A percentile compares a stretch with the other conserved stretches of the same genome.
Evolutionary conservation across 352 stramenopile species (phyloP).

Genomic region (Pythium apleroticum): DNA sequence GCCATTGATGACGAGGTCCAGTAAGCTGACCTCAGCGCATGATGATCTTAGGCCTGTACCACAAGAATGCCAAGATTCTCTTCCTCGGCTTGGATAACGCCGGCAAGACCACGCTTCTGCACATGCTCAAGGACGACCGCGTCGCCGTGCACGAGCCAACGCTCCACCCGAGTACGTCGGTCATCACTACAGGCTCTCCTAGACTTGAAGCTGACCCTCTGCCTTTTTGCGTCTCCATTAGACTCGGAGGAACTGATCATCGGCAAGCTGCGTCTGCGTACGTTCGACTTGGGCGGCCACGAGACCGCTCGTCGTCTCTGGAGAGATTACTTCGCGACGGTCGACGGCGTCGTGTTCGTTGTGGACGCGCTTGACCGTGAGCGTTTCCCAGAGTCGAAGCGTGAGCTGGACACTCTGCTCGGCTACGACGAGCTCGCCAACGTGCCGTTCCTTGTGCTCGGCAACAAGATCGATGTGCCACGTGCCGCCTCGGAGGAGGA

Average conservation of each 20-base stretch:
- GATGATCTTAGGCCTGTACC: conserved; percentile 94
- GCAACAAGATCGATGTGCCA: conserved; percentile 99
- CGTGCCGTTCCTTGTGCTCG: conserved; percentile 98
- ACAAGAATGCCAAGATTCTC: conserved; percentile 99
- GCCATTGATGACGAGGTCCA: too few species aligned
- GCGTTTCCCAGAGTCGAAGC: conserved; percentile 99
- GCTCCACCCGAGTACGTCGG: conserved; percentile 90
- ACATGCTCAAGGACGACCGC: conserved; percentile 99
- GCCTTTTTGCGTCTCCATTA: conserved; percentile 21
- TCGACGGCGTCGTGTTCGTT: conserved; percentile 99
- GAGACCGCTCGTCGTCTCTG: conserved; percentile 97
- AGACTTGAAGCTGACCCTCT: not conserved
- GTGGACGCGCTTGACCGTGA: conserved; percentile 98
- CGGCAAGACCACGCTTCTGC: conserved; percentile 99
- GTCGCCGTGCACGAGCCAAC: conserved; percentile 96
- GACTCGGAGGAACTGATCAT: conserved; percentile 92
- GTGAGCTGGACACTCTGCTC: conserved; percentile 97
- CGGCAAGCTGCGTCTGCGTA: conserved; percentile 98
- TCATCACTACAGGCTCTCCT: not conserved
- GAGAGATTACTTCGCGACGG: conserved; percentile 99
- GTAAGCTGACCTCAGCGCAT: conserved; percentile 7
- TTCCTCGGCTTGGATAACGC: conserved; percentile 99
- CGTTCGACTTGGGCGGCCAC: conserved; percentile 99
- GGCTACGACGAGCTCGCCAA: conserved; percentile 97
- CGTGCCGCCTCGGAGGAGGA: conserved; percentile 98